Base-by-base conservation (phyloP, 2,329 filamentous ascomycete species). In the Curvularia hawaiiensis region DNA sequence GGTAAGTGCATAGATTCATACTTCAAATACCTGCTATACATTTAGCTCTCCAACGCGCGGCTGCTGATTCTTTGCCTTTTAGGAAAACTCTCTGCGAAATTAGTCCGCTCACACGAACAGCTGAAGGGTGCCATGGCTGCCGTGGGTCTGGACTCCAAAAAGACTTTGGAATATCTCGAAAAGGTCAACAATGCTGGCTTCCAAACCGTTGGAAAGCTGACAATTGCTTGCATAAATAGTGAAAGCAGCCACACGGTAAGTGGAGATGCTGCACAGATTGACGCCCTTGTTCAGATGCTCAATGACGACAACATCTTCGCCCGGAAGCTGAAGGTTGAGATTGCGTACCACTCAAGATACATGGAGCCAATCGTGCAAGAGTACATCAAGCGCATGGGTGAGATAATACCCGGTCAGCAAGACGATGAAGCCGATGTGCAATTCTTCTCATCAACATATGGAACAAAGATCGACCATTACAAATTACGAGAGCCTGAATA, bases 231-330 rank as follows among this genome's bases (percentile, higher is more conserved):
- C 62, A 46, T 54, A n/a, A 54, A 61, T 30, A 49, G 50, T 16
- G 39, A 47, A 11, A 45, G 26, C 1, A 58, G 49, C 31, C 45
- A 80, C 2, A 82, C 80, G 0, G 44, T 82, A 0, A 79, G 79
- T 18, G 80, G 80, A 0, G 75, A 79, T 35, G 46, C 16, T 3
- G 11, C 12, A 9, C 16, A 14, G 6, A 35, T 54, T 3, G 46
- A 43, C 10, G 38, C 28, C 0, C 3, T 50, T 8, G 22, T 35
- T 18, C 2, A 26, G 22, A 24, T 3, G 18, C 28, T 54, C 1
- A 22, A 22, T 9, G 14, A 43, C 3, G 38, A 50, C 10, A 24
- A 9, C 10, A n/a, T 54, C 10, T 54, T 50, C 4, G 35, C 38
- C 2, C 38, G 35, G 16, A 43, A 33, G 14, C 22, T 54, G 8